These are phyloP conservation scores for Candolleomyces aberdarensis DNA, from an alignment of 768 basidiomycete species.

Conservation along the genomic window DNA sequence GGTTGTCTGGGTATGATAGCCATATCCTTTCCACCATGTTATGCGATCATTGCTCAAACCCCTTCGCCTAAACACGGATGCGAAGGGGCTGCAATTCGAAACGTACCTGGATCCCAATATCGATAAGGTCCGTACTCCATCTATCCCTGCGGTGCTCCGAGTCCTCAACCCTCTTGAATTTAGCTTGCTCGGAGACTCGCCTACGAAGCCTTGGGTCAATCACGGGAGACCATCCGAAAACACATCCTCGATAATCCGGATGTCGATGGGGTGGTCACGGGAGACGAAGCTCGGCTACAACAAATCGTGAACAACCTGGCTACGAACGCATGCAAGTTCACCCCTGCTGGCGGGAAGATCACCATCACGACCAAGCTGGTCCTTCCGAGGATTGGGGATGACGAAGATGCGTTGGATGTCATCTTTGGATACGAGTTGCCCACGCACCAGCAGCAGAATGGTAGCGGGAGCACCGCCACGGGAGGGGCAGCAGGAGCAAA, in stretches of 20 bases:
- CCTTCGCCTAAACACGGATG: slow-evolving; percentile 62
- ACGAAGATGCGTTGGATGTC: slow-evolving; percentile 15
- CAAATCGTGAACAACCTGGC: slow-evolving; percentile 85
- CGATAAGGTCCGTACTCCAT: slow-evolving; percentile 46
- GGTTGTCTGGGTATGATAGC: slow-evolving; percentile 28
- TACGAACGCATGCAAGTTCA: slow-evolving; percentile 82
- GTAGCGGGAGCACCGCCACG: no score
- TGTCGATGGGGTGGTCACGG: slow-evolving; percentile 69
- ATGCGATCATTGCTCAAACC: slow-evolving; percentile 74
- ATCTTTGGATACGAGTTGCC: not conserved
- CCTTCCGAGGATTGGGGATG: slow-evolving; percentile 23
- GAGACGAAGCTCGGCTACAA: slow-evolving; percentile 78
- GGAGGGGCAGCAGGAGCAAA: no score
- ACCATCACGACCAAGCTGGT: slow-evolving; percentile 65
- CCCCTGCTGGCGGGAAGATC: slow-evolving; percentile 64
- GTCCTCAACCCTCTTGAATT: not conserved
- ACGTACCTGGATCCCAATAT: slow-evolving; percentile 67
- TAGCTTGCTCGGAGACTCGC: slow-evolving; percentile 60
- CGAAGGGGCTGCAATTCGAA: slow-evolving; percentile 61
- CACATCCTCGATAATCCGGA: slow-evolving; percentile 44
- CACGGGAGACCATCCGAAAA: slow-evolving; percentile 33
- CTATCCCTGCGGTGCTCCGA: no score
- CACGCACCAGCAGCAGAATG: not conserved
- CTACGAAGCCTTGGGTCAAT: slow-evolving; percentile 58
- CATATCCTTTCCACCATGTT: slow-evolving; percentile 75